Evolutionary conservation across 2,329 filamentous ascomycete genomes (phyloP), one percentile per base, ranked within the genome.

Genomic region (Pyricularia sp.): DNA sequence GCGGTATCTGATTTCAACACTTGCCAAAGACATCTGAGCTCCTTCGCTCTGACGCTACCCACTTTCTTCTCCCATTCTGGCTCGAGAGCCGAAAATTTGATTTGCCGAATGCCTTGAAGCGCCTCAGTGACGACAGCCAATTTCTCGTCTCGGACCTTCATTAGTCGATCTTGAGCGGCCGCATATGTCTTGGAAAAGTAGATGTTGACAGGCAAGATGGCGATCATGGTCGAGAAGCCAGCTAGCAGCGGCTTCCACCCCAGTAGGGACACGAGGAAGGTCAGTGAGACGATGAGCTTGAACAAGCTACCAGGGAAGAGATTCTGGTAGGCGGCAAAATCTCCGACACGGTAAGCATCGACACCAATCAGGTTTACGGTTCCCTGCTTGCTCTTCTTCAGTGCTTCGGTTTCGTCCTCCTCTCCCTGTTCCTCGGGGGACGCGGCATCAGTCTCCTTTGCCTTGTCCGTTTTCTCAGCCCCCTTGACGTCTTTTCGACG

Each of bases 81-180:
- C 76, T 94, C 92, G 1, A 93, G 79, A 0, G 92, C 92, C 0
- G 91, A 91, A 73, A 94, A 93, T 74, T 95, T 95, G 79, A 95
- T 92, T 77, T 95, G 92, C 1, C 91, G 86, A 71, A 94, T 94
- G 9, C 92, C 92, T 73, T 91, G 86, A 1, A 95, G 79, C 0
- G 90, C 90, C 77, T 95, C 92, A 0, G 91, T 91, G 33, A 95
- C 85, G 17, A 93, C 85, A 0, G 85, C 89, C 78, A 93, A 84
- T 78, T 94, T 94, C 68, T 87, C 83, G 76, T 94, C 92, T 64
- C 92, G 84, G 31, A 89, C 83, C 75, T 90, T 91, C 91, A 94
- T 94, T 66, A 94, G 77, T 66, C 83, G 80, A 69, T 90, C 89
- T 73, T 93, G 89, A 4, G 88, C 85, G 26, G 80, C 81, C 0